These are phyloP conservation scores for Phlebiopsis flavidoalba DNA, from an alignment of 768 basidiomycete species.

Conservation along the genomic window DNA sequence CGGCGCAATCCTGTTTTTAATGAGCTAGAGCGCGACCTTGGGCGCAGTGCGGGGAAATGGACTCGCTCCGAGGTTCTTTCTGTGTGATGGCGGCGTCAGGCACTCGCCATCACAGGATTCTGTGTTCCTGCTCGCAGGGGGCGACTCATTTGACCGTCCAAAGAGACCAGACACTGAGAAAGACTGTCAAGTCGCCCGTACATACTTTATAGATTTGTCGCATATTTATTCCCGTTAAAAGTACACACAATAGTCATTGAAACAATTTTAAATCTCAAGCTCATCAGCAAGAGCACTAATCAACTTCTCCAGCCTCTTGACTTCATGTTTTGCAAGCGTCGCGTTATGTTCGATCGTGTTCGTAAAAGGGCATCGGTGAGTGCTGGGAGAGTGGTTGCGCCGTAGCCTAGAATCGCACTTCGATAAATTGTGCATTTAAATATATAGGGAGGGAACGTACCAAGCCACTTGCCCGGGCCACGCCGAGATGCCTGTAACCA, in stretches of 20 bases:
- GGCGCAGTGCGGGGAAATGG: slow-evolving; percentile 12
- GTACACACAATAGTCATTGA: not conserved
- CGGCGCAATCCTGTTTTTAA: not conserved
- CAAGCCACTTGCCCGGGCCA: slow-evolving; percentile 83
- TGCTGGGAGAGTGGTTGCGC: slow-evolving; percentile 79
- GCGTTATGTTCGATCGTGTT: slow-evolving; percentile 59
- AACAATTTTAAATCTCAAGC: slow-evolving; percentile 4
- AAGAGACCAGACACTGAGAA: not conserved
- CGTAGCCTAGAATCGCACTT: slow-evolving; percentile 49
- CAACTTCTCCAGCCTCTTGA: slow-evolving; percentile 45
- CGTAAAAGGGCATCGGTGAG: slow-evolving; percentile 79
- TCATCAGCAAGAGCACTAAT: slow-evolving; percentile 31
- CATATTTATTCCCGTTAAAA: not conserved
- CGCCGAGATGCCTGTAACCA: slow-evolving; percentile 86
- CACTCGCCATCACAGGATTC: not conserved
- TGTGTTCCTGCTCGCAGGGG: not conserved
- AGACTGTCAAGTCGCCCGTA: not conserved
- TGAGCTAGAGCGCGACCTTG: not conserved
- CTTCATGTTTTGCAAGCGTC: slow-evolving; percentile 57
- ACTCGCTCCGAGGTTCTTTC: slow-evolving; percentile 7
- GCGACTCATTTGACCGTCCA: too few relatives aligned
- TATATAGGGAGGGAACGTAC: slow-evolving; percentile 31
- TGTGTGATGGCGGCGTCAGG: not conserved
- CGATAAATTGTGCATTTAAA: not conserved
- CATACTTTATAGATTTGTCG: not conserved